phyloP scores from a whole-genome alignment of 2,329 filamentous ascomycete genomes.

The Nannizziopsis barbatae region DNA sequence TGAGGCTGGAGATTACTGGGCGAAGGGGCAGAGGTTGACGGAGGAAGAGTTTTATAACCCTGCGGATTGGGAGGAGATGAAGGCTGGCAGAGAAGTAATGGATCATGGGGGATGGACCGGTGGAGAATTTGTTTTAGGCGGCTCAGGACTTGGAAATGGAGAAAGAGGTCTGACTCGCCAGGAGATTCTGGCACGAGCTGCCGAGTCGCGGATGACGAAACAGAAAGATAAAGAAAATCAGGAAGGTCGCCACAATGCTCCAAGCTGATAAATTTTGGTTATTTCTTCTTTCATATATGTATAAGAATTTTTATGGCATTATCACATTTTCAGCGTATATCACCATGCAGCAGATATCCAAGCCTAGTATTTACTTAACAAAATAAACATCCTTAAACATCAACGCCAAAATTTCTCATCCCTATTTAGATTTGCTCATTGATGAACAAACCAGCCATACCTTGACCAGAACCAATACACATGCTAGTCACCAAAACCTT shows the following conservation, averaged over 20 bases:
- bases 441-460: constrained; percentile 56
- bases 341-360: too few species aligned
- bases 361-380: background rate
- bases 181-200: constrained; percentile 63
- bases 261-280: background rate
- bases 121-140: constrained; percentile 64
- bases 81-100: constrained; percentile 42
- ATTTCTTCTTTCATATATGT: background rate
- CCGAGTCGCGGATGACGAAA: constrained; percentile 54
- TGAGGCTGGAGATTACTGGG: constrained; percentile 72
- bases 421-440: constrained; percentile 43
- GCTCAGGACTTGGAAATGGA: constrained; percentile 29
- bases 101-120: constrained; percentile 69
- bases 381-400: background rate
- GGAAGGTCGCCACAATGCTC: constrained; percentile 14
- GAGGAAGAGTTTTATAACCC: constrained; percentile 49
- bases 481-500: constrained; percentile 87
- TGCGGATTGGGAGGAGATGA: constrained; percentile 42
- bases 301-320: too few species aligned
- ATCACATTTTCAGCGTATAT: too few species aligned
- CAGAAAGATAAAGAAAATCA: constrained; percentile 33
- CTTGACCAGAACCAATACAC: constrained; percentile 61
- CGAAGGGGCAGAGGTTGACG: constrained; percentile 51
- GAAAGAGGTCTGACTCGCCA: constrained; percentile 50
- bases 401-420: background rate